Conservation (phyloP, 176 grass and related monocot species). For the Juncus effusus region DNA sequence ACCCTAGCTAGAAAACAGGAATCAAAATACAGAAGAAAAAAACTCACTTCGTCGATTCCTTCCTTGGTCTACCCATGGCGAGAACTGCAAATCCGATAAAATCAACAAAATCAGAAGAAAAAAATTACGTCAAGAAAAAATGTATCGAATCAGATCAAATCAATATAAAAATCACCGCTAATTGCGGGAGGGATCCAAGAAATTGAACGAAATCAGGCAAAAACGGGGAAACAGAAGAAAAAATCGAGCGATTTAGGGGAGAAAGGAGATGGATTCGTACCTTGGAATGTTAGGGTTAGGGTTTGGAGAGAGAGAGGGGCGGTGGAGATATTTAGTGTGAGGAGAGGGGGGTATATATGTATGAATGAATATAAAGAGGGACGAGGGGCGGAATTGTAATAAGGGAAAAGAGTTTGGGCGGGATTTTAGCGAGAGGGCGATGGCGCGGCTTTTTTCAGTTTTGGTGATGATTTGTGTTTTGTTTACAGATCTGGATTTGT, state of each 20-base stretch:
- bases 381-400: slow-evolving; percentile 21
- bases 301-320: slow-evolving; percentile 25
- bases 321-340: slow-evolving; percentile 27
- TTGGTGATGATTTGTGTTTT: not conserved
- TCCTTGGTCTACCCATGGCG: slow-evolving; percentile 37
- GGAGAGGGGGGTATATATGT: slow-evolving; percentile 21
- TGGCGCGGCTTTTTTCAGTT: too few species aligned
- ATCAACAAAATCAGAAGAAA: not conserved
- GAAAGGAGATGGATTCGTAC: slow-evolving; percentile 2
- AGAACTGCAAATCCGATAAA: slow-evolving; percentile 10
- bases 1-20: slow-evolving; percentile 18
- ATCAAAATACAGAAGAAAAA: not conserved
- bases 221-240: too few species aligned
- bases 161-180: too few species aligned
- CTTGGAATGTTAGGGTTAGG: slow-evolving; percentile 38
- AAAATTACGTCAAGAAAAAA: not conserved
- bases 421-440: slow-evolving; percentile 15
- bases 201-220: too few species aligned
- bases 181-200: too few species aligned
- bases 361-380: slow-evolving; percentile 28
- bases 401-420: slow-evolving; percentile 14
- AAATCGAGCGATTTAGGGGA: slow-evolving; percentile 15
- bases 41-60: slow-evolving; percentile 51
- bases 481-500: not conserved
- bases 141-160: not conserved